Conservation (phyloP, 345 rosid species). For the Populus davidiana region DNA sequence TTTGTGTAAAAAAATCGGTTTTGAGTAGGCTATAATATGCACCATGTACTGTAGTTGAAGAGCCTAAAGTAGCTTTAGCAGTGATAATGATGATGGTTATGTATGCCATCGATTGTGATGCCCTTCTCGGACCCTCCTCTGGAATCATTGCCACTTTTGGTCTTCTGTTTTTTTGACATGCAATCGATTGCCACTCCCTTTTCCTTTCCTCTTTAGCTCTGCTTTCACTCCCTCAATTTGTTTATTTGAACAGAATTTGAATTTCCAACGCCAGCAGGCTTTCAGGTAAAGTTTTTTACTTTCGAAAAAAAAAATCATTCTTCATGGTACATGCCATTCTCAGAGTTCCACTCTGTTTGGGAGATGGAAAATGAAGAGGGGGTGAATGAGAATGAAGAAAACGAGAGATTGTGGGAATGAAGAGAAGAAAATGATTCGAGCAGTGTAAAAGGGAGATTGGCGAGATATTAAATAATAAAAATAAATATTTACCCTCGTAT, state of each 20-base stretch:
- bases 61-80: conserved; percentile 35
- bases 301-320: too few relatives aligned
- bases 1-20: conserved; percentile 10
- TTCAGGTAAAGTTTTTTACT: neutral
- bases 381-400: too few relatives aligned
- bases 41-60: conserved; percentile 7
- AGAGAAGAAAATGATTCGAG: too few relatives aligned
- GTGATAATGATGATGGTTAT: conserved; percentile 16
- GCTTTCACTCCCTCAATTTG: neutral
- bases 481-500: too few relatives aligned
- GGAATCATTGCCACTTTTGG: conserved; percentile 28
- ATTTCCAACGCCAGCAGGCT: neutral
- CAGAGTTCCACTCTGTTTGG: too few relatives aligned
- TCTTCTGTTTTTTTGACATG: conserved; percentile 27
- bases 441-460: too few relatives aligned
- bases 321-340: too few relatives aligned
- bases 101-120: neutral
- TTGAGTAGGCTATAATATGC: conserved; percentile 5
- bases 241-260: conserved; percentile 1
- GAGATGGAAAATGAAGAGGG: too few relatives aligned
- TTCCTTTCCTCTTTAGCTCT: conserved; percentile 1
- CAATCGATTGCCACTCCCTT: conserved; percentile 25
- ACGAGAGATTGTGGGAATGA: too few relatives aligned
- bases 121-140: conserved; percentile 19
- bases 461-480: too few relatives aligned